Percentiles rank a stretch among this genome's conserved stretches.
phyloP scores from a whole-genome alignment of 352 stramenopile genomes.

The Phytophthora rubi region DNA sequence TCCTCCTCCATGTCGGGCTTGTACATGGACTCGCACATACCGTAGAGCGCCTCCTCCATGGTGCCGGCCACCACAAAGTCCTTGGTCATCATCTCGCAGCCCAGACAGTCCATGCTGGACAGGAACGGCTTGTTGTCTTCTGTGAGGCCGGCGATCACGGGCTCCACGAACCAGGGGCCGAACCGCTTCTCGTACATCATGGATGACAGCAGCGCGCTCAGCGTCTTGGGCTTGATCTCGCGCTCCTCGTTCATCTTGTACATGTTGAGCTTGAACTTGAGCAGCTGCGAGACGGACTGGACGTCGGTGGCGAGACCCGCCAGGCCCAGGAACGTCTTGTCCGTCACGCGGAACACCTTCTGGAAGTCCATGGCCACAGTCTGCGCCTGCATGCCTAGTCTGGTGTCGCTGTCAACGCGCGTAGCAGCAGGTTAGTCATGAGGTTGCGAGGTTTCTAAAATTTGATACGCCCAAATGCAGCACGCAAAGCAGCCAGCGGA shows the following conservation, averaged over 20 bases:
- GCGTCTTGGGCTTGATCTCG: conserved; percentile 98
- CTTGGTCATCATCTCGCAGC: conserved; percentile 94
- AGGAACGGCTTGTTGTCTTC: conserved; percentile 97
- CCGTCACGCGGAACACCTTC: conserved; percentile 98
- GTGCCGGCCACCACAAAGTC: conserved; percentile 99
- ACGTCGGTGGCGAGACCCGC: conserved; percentile 98
- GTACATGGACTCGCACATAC: conserved; percentile 99
- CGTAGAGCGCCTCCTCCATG: conserved; percentile 97
- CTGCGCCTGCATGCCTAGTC: conserved; percentile 96
- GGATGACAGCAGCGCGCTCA: conserved; percentile 95
- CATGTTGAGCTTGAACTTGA: conserved; percentile 96
- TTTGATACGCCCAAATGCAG: neutral
- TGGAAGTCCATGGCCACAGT: conserved; percentile 98
- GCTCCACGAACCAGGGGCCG: conserved; percentile 99
- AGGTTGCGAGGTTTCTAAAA: no score
- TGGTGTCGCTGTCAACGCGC: conserved; percentile 86
- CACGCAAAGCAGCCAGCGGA: neutral
- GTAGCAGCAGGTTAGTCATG: neutral
- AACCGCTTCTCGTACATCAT: conserved; percentile 99
- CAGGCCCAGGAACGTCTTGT: conserved; percentile 96
- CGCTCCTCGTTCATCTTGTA: conserved; percentile 99
- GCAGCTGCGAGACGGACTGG: conserved; percentile 96
- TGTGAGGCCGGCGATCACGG: conserved; percentile 96
- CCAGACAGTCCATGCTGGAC: conserved; percentile 98
- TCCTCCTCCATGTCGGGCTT: conserved; percentile 96